phyloP scores from a whole-genome alignment of 768 basidiomycete genomes.

The Calocybe indica region DNA sequence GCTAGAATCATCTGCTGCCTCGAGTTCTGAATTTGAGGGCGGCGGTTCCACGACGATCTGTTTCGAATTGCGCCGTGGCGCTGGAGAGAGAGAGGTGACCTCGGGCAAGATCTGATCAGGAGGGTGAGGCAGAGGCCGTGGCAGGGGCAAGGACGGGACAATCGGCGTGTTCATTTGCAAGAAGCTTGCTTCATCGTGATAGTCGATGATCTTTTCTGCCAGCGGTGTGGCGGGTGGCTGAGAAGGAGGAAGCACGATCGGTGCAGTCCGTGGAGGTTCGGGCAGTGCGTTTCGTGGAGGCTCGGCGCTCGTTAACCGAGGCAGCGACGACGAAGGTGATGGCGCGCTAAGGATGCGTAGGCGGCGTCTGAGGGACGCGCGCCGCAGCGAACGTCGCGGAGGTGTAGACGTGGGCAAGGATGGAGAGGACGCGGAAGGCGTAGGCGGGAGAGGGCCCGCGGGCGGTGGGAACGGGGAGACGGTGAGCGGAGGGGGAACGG shows the following conservation, averaged over 20 bases:
- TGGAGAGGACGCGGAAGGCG: slow-evolving; percentile 30
- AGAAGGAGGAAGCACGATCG: slow-evolving; percentile 12
- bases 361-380: slow-evolving; percentile 53
- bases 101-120: slow-evolving; percentile 20
- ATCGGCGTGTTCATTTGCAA: slow-evolving; percentile 47
- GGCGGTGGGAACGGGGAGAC: slow-evolving; percentile 1
- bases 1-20: slow-evolving; percentile 17
- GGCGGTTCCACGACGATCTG: slow-evolving; percentile 27
- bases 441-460: not conserved
- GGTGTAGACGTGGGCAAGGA: slow-evolving; percentile 22
- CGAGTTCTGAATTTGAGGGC: slow-evolving; percentile 17
- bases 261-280: not conserved
- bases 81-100: slow-evolving; percentile 52
- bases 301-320: slow-evolving; percentile 2
- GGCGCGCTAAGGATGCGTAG: slow-evolving; percentile 66
- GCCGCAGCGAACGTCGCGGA: slow-evolving; percentile 10
- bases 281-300: too few relatives aligned
- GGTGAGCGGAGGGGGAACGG: slow-evolving; percentile 22
- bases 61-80: slow-evolving; percentile 55
- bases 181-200: slow-evolving; percentile 55
- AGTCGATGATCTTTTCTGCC: slow-evolving; percentile 53
- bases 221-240: slow-evolving; percentile 44
- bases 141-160: slow-evolving; percentile 27
- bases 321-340: slow-evolving; percentile 18
- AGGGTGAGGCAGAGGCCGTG: slow-evolving; percentile 20